Evolutionary conservation across 139 green algal species (phyloP), one percentile per base, ranked within the genome.

Genomic region (Asterochloris sp.): DNA sequence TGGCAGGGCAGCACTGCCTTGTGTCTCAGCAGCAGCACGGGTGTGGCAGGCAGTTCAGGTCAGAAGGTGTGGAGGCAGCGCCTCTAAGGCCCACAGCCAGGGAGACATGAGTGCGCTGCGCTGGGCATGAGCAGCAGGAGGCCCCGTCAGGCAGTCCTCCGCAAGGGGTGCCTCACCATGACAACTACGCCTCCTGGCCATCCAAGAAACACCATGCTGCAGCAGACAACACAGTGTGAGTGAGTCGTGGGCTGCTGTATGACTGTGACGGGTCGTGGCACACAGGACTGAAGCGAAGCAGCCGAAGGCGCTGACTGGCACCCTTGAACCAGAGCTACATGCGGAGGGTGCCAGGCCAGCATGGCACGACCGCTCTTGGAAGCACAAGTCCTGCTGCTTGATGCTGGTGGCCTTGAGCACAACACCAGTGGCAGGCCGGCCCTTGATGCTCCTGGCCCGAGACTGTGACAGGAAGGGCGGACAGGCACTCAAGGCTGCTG

Each of bases 101-200:
- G 38, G 38, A 2, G 38, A 54, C 38, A 54, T 54, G 38, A 54
- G 38, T 54, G 38, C 6, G 38, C 38, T 6, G 38, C 38, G 4
- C 6, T 54, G 38, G 38, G 38, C 6, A 6, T 54, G 4, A 54
- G 38, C 38, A 54, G 38, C 38, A 54, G 38, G 38, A 54, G 38
- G 38, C 38, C 38, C 38, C 38, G 38, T 54, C 6, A 54, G 38
- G 38, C 38, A 54, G 38, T 54, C 38, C 38, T 54, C 38, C 38
- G 6, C 4, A 6, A 54, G 38, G 38, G 38, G 17, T 84, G 81
- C 14, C 86, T 68, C 23, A 85, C 27, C 61, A 92, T 79, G 24
- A 85, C 67, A 54, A 89, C 78, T 21, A 87, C 83, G 21, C 89
- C 87, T 17, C 77, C 89, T 61, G 81, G 77, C 85, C 85, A 91